Conservation (phyloP, 306 rosid species). For the Malus sieversii region DNA sequence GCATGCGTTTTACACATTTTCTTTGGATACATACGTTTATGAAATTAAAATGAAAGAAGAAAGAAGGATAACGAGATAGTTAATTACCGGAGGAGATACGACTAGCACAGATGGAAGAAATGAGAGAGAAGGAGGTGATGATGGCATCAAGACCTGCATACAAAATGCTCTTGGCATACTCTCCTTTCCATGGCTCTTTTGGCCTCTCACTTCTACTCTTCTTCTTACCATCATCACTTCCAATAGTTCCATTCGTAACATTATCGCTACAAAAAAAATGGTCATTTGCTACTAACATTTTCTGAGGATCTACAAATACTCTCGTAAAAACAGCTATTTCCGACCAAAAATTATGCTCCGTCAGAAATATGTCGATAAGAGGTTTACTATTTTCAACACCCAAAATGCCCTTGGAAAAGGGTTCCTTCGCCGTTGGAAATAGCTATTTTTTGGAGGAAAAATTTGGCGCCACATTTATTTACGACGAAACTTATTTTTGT, state of each 20-base stretch:
- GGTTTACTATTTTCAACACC: no score
- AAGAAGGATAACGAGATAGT: neutral
- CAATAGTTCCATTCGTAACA: neutral
- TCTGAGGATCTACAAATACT: no score
- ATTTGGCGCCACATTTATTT: no score
- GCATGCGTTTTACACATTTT: neutral
- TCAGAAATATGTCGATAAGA: no score
- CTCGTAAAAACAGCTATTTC: no score
- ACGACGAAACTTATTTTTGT: no score
- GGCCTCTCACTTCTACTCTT: slow-evolving; percentile 29
- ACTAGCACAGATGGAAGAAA: slow-evolving; percentile 51
- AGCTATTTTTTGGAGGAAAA: no score
- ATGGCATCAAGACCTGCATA: slow-evolving; percentile 58
- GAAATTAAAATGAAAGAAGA: neutral
- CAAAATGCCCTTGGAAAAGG: no score
- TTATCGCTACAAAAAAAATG: neutral
- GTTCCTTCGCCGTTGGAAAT: no score
- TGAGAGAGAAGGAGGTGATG: slow-evolving; percentile 53
- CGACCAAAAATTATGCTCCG: no score
- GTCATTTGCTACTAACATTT: no score
- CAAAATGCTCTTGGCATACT: slow-evolving; percentile 38
- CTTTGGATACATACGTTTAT: neutral
- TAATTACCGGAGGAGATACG: slow-evolving; percentile 30
- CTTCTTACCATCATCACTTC: neutral
- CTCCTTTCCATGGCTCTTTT: slow-evolving; percentile 48